These are phyloP conservation scores for Mycena chlorophos DNA, from an alignment of 768 basidiomycete genomes.

Conservation along the genomic window DNA sequence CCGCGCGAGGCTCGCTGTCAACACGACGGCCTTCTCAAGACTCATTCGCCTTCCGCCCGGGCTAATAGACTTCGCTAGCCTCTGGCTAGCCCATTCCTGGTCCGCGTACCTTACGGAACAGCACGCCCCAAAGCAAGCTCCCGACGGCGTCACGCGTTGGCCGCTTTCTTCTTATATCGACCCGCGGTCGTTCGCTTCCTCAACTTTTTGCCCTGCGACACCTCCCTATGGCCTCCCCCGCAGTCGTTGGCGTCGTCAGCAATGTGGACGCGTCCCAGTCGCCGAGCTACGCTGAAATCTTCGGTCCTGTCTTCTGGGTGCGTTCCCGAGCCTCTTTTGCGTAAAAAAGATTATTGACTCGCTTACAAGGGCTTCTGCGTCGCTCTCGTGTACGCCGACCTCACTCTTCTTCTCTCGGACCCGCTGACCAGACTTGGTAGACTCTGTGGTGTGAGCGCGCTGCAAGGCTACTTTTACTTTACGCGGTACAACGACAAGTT, in stretches of 20 bases:
- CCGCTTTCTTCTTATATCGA: too few relatives aligned
- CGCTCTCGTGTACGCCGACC: slow-evolving; percentile 7
- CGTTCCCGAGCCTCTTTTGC: slow-evolving; percentile 12
- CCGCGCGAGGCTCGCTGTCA: too few relatives aligned
- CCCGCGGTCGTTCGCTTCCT: too few relatives aligned
- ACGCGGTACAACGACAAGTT: slow-evolving; percentile 21
- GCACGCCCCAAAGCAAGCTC: too few relatives aligned
- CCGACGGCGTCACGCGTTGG: too few relatives aligned
- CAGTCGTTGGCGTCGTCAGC: neutral
- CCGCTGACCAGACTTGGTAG: neutral
- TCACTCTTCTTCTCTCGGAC: neutral
- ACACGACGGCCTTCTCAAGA: too few relatives aligned
- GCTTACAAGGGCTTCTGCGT: slow-evolving; percentile 13
- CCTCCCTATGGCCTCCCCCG: neutral
- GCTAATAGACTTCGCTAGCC: too few relatives aligned
- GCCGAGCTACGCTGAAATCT: slow-evolving; percentile 10
- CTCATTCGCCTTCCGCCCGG: too few relatives aligned
- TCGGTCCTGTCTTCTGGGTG: slow-evolving; percentile 21
- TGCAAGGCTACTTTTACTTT: slow-evolving; percentile 21
- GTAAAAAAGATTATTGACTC: neutral
- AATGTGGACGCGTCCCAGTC: neutral
- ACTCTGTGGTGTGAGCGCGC: slow-evolving; percentile 13
- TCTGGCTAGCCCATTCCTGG: too few relatives aligned
- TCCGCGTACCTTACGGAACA: too few relatives aligned
- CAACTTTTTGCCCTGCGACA: too few relatives aligned